Conservation (phyloP, 2,329 filamentous ascomycete genomes). For the Colletotrichum acutatum region DNA sequence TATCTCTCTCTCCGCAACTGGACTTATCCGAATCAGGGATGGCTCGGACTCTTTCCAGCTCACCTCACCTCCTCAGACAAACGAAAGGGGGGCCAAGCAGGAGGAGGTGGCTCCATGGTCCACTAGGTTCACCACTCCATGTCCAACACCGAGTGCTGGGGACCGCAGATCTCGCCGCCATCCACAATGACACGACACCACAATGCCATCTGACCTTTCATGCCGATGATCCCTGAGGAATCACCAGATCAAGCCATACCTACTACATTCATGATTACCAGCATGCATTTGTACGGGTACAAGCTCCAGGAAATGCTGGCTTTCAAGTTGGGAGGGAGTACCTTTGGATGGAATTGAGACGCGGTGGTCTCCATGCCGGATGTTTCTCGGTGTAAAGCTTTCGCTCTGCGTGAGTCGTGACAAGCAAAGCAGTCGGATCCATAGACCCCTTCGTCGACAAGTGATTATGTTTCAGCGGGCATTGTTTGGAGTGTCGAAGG, state of each 20-base stretch:
- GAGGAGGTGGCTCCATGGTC: background rate
- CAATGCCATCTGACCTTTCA: background rate
- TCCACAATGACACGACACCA: background rate
- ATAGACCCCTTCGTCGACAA: background rate
- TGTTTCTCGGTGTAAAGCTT: too few relatives aligned
- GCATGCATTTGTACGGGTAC: background rate
- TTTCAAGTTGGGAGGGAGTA: background rate
- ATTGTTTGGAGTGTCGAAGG: background rate
- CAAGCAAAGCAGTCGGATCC: background rate
- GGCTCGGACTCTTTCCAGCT: conserved; percentile 5
- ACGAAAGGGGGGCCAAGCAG: background rate
- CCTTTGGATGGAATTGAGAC: background rate
- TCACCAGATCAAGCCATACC: background rate
- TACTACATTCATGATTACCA: background rate
- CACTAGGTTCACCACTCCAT: background rate
- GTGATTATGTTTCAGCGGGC: conserved; percentile 7
- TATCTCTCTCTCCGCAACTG: conserved; percentile 1
- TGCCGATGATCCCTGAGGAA: background rate
- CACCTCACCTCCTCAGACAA: conserved; percentile 24
- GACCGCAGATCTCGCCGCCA: background rate
- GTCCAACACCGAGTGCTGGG: background rate
- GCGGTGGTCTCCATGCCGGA: background rate
- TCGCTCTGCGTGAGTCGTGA: background rate
- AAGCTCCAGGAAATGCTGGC: background rate
- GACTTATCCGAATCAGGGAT: conserved; percentile 12